These are phyloP conservation scores for Colletotrichum gigasporum DNA, from an alignment of 2,329 filamentous ascomycete genomes.

Conservation along the genomic window DNA sequence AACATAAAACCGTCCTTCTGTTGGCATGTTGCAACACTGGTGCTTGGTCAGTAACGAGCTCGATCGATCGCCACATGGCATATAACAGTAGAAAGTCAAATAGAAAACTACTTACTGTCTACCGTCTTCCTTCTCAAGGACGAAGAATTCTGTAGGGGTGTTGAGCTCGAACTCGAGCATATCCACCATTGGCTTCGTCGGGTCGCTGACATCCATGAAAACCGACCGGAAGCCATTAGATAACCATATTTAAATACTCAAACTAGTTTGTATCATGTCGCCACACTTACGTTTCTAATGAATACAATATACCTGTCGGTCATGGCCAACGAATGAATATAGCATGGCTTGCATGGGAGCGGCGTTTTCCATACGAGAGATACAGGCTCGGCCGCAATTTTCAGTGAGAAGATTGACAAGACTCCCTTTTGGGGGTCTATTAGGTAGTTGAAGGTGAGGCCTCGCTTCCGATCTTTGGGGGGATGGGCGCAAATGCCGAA, in stretches of 20 bases:
- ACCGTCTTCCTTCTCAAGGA: slow-evolving; percentile 32
- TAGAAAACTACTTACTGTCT: slow-evolving; percentile 13
- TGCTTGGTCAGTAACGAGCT: background rate
- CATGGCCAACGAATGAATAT: slow-evolving; percentile 32
- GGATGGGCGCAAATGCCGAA: slow-evolving; percentile 33
- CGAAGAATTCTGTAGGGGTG: slow-evolving; percentile 27
- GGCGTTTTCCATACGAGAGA: slow-evolving; percentile 30
- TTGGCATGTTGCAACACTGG: slow-evolving; percentile 23
- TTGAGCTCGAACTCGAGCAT: slow-evolving; percentile 29
- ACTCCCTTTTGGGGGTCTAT: slow-evolving; percentile 15
- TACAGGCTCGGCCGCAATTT: slow-evolving; percentile 22
- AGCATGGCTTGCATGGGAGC: slow-evolving; percentile 31
- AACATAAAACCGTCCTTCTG: slow-evolving; percentile 30
- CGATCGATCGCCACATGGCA: background rate
- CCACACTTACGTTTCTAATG: slow-evolving; percentile 31
- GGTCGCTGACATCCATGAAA: slow-evolving; percentile 35
- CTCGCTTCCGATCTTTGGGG: slow-evolving; percentile 28
- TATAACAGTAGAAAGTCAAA: too few relatives aligned
- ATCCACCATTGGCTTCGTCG: slow-evolving; percentile 24
- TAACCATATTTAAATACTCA: background rate
- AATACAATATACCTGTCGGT: slow-evolving; percentile 32
- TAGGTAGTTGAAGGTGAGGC: slow-evolving; percentile 32
- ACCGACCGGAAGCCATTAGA: slow-evolving; percentile 23
- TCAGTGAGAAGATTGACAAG: slow-evolving; percentile 28
- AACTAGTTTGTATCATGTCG: too few relatives aligned